A percentile compares a stretch with the other conserved stretches of the same genome.
phyloP scores from a whole-genome alignment of 2,329 filamentous ascomycete genomes.

The Botryotinia convoluta region DNA sequence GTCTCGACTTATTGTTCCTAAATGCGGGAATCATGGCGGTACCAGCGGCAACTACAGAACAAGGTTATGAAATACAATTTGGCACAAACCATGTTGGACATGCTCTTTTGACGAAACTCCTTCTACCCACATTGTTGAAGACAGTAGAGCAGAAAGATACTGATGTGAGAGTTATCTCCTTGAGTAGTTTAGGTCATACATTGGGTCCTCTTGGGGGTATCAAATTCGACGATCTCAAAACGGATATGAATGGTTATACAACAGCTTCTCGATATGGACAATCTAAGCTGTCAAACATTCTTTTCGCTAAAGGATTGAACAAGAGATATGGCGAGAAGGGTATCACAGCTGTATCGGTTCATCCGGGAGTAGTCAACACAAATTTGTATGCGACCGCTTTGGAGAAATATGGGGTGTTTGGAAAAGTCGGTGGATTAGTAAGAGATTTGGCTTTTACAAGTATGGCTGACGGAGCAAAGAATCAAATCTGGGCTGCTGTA shows the following conservation, averaged over 20 bases:
- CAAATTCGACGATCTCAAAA: constrained; percentile 31
- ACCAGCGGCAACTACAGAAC: constrained; percentile 41
- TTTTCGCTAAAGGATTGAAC: constrained; percentile 44
- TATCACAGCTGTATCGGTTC: constrained; percentile 41
- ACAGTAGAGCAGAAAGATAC: constrained; percentile 27
- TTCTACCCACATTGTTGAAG: constrained; percentile 39
- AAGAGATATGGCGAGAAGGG: constrained; percentile 38
- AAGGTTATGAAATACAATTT: constrained; percentile 50
- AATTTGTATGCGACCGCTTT: constrained; percentile 16
- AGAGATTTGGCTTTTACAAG: constrained; percentile 12
- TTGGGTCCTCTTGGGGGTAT: constrained; percentile 28
- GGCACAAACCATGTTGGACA: constrained; percentile 50
- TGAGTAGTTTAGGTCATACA: constrained; percentile 17
- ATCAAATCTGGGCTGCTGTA: constrained; percentile 44
- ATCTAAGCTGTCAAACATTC: constrained; percentile 49
- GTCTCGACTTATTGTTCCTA: constrained; percentile 46
- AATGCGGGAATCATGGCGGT: constrained; percentile 47
- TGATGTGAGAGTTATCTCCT: constrained; percentile 24
- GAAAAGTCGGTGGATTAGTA: constrained; percentile 5
- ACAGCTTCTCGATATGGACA: constrained; percentile 42
- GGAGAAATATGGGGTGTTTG: constrained; percentile 1
- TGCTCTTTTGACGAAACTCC: constrained; percentile 43
- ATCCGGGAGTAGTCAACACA: constrained; percentile 41
- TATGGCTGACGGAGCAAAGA: constrained; percentile 38
- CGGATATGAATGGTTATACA: constrained; percentile 7